These are phyloP conservation scores for Spathaspora passalidarum DNA, from an alignment of 805 yeast genomes.

Conservation along the genomic window DNA sequence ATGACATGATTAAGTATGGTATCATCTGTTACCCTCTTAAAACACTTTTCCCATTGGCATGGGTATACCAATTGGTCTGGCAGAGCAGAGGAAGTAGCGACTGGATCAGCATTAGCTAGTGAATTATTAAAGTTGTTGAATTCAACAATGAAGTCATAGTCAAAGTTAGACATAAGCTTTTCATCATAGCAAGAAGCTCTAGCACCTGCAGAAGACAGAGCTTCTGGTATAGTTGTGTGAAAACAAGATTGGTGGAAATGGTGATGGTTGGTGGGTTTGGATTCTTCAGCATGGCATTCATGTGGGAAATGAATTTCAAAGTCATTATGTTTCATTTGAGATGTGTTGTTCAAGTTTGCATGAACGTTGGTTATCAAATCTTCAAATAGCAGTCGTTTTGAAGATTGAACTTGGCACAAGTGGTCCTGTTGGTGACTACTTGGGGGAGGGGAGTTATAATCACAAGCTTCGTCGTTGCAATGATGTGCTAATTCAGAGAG, in stretches of 20 bases:
- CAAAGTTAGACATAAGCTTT: constrained; percentile 26
- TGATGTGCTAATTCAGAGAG: not conserved
- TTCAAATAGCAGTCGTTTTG: constrained; percentile 36
- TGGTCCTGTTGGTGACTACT: constrained; percentile 13
- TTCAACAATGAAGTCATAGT: constrained; percentile 32
- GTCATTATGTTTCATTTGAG: constrained; percentile 9
- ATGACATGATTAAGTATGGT: constrained; percentile 31
- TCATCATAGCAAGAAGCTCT: constrained; percentile 6
- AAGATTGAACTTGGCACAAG: constrained; percentile 27
- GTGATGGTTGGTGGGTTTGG: constrained; percentile 8
- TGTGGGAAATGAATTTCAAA: constrained; percentile 40
- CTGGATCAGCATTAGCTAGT: not conserved
- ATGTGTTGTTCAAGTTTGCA: constrained; percentile 16
- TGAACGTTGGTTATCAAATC: constrained; percentile 36
- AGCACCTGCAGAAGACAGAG: not conserved
- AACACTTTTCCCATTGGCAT: constrained; percentile 74
- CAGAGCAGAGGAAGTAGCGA: not conserved
- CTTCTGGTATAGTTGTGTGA: constrained; percentile 40
- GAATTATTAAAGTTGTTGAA: constrained; percentile 27
- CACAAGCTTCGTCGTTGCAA: not conserved
- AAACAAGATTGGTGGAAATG: constrained; percentile 43
- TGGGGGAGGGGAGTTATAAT: not conserved
- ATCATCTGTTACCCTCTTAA: constrained; percentile 32
- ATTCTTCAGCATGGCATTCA: constrained; percentile 25
- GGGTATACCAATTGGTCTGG: constrained; percentile 8